Evolutionary conservation across 2,329 filamentous ascomycete genomes (phyloP), one percentile per base, ranked within the genome.

Genomic region (Zasmidium angulare): DNA sequence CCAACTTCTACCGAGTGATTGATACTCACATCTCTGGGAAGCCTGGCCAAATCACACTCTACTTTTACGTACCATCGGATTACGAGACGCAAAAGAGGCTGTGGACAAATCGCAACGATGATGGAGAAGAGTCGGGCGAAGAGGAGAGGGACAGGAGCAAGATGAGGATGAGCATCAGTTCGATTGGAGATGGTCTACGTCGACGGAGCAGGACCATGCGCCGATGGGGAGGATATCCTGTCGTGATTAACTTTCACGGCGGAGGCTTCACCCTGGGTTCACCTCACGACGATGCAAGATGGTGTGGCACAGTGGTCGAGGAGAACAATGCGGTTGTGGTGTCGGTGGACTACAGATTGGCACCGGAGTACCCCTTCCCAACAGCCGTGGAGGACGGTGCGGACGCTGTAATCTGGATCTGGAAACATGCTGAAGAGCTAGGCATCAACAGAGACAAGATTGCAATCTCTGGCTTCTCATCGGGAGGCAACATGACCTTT

Each of bases 321-420:
- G 75, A 86, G 58, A 78, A 82, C 14, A 78, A 78, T 49, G 84
- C 84, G 2, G 80, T 87, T 3, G 80, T 87, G 20, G 81, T 86
- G 57, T 82, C 80, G 60, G 85, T 88, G 56, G 82, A 82, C 58
- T 88, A 88, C 67, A 80, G 85, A 17, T 78, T 81, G 19, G 85
- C 85, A 0, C 85, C 85, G 2, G 84, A 87, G 68, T 74, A 81
- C 60, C 84, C 84, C 0, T 88, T 87, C 64, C 85, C 85, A 1
- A 84, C 81, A 0, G 84, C 85, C 0, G 84, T 87, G 2, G 85
- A 88, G 63, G 85, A 88, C 62, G 84, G 84, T 20, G 84, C 84
- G 6, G 84, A 86, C 59, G 83, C 85, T 1, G 73, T 88, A 20
- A 74, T 86, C 3, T 86, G 84, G 71, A 76, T 87, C 3, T 79